Evolutionary conservation across 768 basidiomycete species (phyloP).

Genomic region (Dioszegia hungarica): DNA sequence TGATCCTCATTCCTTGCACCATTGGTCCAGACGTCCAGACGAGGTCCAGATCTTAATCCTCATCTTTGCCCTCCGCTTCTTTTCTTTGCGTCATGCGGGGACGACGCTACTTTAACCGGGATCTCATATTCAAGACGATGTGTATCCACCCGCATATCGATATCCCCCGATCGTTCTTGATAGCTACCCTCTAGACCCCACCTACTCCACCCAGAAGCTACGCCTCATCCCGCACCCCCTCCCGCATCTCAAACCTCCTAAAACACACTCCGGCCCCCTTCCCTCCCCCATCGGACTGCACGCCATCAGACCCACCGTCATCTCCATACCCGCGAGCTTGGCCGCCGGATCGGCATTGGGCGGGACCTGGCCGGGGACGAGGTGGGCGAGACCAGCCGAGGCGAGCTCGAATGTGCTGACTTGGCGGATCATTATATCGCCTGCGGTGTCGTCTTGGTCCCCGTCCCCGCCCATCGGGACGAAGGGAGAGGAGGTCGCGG

Average conservation of each 20-base stretch:
- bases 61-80: too few relatives aligned
- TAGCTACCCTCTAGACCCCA: too few relatives aligned
- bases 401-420: not conserved
- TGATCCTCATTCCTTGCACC: too few relatives aligned
- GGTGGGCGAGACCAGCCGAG: not conserved
- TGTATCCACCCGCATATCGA: too few relatives aligned
- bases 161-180: too few relatives aligned
- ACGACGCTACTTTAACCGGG: too few relatives aligned
- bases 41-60: too few relatives aligned
- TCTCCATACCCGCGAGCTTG: conserved; percentile 5
- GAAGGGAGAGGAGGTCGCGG: not conserved
- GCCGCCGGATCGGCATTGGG: not conserved
- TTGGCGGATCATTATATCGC: conserved; percentile 1
- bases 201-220: too few relatives aligned
- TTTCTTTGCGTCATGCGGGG: too few relatives aligned
- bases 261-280: conserved; percentile 15
- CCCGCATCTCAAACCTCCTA: conserved; percentile 20
- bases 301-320: conserved; percentile 31
- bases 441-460: not conserved
- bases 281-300: conserved; percentile 24
- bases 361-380: not conserved
- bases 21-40: too few relatives aligned
- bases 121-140: too few relatives aligned
- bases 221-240: conserved; percentile 3
- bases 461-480: too few relatives aligned